Percentiles rank a stretch among this genome's conserved stretches.
These are phyloP conservation scores for Apiospora kogelbergensis DNA, from an alignment of 2,329 filamentous ascomycete species.

Conservation along the genomic window DNA sequence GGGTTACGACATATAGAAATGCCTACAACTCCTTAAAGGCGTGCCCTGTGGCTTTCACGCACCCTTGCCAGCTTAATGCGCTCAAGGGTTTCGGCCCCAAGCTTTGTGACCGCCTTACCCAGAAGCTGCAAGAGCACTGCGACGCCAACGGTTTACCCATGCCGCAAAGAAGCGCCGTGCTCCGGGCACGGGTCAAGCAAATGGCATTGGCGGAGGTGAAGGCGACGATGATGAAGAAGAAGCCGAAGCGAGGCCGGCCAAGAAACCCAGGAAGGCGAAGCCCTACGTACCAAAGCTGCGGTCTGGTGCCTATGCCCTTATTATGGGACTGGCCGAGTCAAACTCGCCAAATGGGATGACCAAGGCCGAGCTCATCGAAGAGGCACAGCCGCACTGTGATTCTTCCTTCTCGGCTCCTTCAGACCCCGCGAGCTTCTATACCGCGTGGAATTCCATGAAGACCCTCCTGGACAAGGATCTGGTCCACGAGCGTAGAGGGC, in stretches of 20 bases:
- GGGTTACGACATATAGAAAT: slow-evolving; percentile 69
- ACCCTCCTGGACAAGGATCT: slow-evolving; percentile 72
- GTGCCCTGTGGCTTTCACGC: slow-evolving; percentile 68
- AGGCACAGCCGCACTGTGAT: slow-evolving; percentile 71
- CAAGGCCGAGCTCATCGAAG: slow-evolving; percentile 67
- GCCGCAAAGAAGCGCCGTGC: slow-evolving; percentile 51
- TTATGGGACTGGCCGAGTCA: slow-evolving; percentile 65
- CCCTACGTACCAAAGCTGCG: slow-evolving; percentile 70
- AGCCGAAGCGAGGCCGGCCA: slow-evolving; percentile 42
- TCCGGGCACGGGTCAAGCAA: slow-evolving; percentile 27
- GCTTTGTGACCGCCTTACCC: slow-evolving; percentile 67
- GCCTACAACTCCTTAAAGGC: slow-evolving; percentile 76
- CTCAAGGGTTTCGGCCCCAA: slow-evolving; percentile 75
- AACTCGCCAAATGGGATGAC: slow-evolving; percentile 57
- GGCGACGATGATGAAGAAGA: slow-evolving; percentile 36
- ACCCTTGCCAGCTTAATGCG: slow-evolving; percentile 71
- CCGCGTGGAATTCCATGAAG: slow-evolving; percentile 83
- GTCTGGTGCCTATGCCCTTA: slow-evolving; percentile 73
- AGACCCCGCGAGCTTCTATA: slow-evolving; percentile 70
- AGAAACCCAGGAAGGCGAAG: slow-evolving; percentile 60
- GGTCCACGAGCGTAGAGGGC: slow-evolving; percentile 69
- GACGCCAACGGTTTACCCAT: slow-evolving; percentile 66
- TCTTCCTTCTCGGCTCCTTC: slow-evolving; percentile 68
- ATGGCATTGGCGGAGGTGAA: slow-evolving; percentile 33
- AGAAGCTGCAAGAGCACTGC: slow-evolving; percentile 60